phyloP scores from a whole-genome alignment of 805 yeast genomes.

The Sugiyamaella mastotermitis region DNA sequence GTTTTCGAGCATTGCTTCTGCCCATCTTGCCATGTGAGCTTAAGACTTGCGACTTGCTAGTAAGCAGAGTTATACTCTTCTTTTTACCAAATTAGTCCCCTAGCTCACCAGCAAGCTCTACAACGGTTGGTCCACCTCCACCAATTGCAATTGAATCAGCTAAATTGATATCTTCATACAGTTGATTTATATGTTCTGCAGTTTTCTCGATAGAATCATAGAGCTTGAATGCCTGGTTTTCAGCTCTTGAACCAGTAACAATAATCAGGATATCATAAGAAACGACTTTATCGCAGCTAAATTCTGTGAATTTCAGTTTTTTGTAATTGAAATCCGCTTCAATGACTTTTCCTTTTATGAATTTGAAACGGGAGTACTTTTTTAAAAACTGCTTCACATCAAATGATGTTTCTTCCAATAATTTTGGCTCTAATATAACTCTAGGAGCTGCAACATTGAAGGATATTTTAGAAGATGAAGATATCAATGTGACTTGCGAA shows the following conservation, averaged over 20 bases:
- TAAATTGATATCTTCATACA: conserved; percentile 25
- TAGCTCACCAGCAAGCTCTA: conserved; percentile 45
- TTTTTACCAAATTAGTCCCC: conserved; percentile 33
- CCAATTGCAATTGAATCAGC: conserved; percentile 39
- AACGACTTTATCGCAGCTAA: background rate
- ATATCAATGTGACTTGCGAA: conserved; percentile 13
- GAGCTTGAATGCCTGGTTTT: conserved; percentile 12
- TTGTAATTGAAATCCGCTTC: conserved; percentile 11
- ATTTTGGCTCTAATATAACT: conserved; percentile 14
- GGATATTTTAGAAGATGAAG: conserved; percentile 11
- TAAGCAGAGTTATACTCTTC: conserved; percentile 30
- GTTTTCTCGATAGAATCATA: conserved; percentile 5
- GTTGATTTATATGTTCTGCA: conserved; percentile 4
- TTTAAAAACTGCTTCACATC: conserved; percentile 1
- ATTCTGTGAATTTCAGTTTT: conserved; percentile 2
- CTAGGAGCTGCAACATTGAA: conserved; percentile 16
- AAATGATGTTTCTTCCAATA: conserved; percentile 2
- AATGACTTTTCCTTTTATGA: conserved; percentile 14
- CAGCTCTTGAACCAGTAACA: conserved; percentile 18
- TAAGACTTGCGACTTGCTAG: conserved; percentile 16
- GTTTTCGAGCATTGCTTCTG: conserved; percentile 14
- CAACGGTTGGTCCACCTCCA: conserved; percentile 51
- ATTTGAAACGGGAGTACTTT: conserved; percentile 5
- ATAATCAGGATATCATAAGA: conserved; percentile 16
- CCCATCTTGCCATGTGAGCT: conserved; percentile 12